Percentiles rank a stretch among this genome's conserved stretches.
phyloP scores from a whole-genome alignment of 345 rosid species.

The Adansonia digitata region DNA sequence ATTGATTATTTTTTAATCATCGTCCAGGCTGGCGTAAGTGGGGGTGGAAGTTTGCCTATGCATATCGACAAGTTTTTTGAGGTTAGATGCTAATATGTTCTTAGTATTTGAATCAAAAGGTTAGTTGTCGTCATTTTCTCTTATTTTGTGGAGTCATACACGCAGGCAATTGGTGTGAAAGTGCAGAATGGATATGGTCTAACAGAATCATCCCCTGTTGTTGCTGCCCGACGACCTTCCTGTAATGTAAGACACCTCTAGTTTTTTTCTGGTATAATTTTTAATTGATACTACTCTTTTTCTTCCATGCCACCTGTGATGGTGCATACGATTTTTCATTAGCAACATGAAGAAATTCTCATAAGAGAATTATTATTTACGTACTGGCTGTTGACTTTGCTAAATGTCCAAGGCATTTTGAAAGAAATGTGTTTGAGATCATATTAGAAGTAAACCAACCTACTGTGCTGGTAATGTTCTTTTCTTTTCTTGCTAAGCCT shows the following conservation, averaged over 20 bases:
- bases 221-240: slow-evolving; percentile 55
- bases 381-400: background rate
- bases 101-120: slow-evolving; percentile 8
- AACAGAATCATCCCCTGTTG: slow-evolving; percentile 89
- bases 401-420: background rate
- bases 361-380: background rate
- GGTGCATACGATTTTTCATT: background rate
- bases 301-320: background rate
- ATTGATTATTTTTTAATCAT: background rate
- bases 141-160: slow-evolving; percentile 4
- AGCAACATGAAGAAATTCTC: background rate
- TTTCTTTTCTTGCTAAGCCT: no score
- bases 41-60: slow-evolving; percentile 92
- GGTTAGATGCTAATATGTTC: slow-evolving; percentile 39
- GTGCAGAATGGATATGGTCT: slow-evolving; percentile 91
- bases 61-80: slow-evolving; percentile 85
- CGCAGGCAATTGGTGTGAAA: slow-evolving; percentile 80
- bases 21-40: slow-evolving; percentile 84
- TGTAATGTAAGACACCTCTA: slow-evolving; percentile 55
- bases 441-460: background rate
- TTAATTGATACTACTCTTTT: background rate
- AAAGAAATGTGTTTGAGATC: background rate
- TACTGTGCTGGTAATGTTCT: no score
- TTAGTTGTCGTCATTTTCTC: slow-evolving; percentile 11
- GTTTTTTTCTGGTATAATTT: background rate